Percentiles rank a stretch among this genome's conserved stretches.
Conservation (phyloP, 1,284 basidiomycete genomes). For the Malassezia yamatoensis region DNA sequence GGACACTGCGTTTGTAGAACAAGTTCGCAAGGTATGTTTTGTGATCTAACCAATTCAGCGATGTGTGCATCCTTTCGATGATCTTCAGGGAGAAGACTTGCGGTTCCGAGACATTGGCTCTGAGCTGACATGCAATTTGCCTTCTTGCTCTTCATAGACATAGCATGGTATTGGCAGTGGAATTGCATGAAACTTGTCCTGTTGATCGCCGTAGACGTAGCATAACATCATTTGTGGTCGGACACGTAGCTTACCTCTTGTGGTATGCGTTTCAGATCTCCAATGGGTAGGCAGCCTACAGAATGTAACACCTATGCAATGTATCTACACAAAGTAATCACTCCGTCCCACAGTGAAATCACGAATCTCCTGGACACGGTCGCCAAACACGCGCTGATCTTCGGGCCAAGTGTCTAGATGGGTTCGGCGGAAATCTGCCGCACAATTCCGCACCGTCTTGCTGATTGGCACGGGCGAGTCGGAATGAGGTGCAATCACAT, state of each 20-base stretch:
- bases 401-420: slow-evolving; percentile 71
- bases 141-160: slow-evolving; percentile 36
- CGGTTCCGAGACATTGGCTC: slow-evolving; percentile 28
- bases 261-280: too few species aligned
- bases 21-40: slow-evolving; percentile 22
- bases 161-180: too few species aligned
- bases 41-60: slow-evolving; percentile 14
- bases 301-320: too few species aligned
- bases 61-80: slow-evolving; percentile 32
- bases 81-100: slow-evolving; percentile 52
- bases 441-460: slow-evolving; percentile 75
- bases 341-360: slow-evolving; percentile 41
- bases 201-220: too few species aligned
- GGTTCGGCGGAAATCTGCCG: slow-evolving; percentile 60
- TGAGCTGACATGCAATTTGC: slow-evolving; percentile 27
- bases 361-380: slow-evolving; percentile 36
- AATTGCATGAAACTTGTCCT: too few species aligned
- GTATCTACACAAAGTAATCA: slow-evolving; percentile 39
- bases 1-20: slow-evolving; percentile 33
- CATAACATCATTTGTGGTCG: too few species aligned
- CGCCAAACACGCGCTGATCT: slow-evolving; percentile 81
- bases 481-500: slow-evolving; percentile 62
- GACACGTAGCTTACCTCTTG: too few species aligned
- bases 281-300: too few species aligned
- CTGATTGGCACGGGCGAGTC: slow-evolving; percentile 85